These are phyloP conservation scores for Lichtheimia hyalospora DNA, from an alignment of 371 early-diverging fungal species.

Conservation along the genomic window DNA sequence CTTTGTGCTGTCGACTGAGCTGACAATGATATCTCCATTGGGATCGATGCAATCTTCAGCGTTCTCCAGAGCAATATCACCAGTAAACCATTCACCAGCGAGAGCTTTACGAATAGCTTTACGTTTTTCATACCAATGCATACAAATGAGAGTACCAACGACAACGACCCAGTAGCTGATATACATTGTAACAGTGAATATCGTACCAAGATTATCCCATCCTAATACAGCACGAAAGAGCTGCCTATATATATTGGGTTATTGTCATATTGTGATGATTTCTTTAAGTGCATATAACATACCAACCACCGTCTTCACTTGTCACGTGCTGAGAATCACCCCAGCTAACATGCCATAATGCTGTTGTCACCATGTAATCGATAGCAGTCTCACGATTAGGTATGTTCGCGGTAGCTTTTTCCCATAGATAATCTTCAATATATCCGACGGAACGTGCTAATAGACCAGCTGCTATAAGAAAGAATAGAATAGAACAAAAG, in stretches of 20 bases:
- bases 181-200: constrained; percentile 71
- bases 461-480: constrained; percentile 79
- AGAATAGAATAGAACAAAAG: constrained; percentile 65
- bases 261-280: background rate
- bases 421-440: constrained; percentile 62
- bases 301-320: constrained; percentile 34
- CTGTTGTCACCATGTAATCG: constrained; percentile 29
- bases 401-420: constrained; percentile 51
- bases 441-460: constrained; percentile 54
- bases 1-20: too few relatives aligned
- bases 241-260: constrained; percentile 27
- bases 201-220: constrained; percentile 75
- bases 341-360: constrained; percentile 43
- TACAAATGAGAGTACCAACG: constrained; percentile 43
- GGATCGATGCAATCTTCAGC: constrained; percentile 24
- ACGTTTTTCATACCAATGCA: constrained; percentile 39
- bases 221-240: constrained; percentile 77
- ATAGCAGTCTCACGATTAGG: constrained; percentile 36
- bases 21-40: constrained; percentile 17
- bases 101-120: constrained; percentile 32
- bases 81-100: constrained; percentile 29
- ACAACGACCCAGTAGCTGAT: constrained; percentile 74
- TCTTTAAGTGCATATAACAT: background rate
- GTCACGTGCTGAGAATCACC: constrained; percentile 27
- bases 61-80: constrained; percentile 27